These are phyloP conservation scores for Cladosporium cucumerinum DNA, from an alignment of 2,329 filamentous ascomycete genomes.

Conservation along the genomic window DNA sequence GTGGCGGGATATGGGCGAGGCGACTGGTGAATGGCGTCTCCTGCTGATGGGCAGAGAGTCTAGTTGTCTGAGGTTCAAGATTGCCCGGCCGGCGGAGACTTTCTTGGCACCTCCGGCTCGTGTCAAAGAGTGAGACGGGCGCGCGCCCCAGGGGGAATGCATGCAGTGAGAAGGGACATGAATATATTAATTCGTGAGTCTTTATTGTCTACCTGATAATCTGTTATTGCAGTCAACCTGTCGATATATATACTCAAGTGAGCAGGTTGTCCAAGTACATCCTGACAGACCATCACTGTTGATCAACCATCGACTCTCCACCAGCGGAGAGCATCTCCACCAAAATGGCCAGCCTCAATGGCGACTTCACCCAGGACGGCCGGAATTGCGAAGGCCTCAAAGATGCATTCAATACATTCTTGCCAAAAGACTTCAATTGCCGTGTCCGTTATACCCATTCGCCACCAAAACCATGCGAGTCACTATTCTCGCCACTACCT, in stretches of 20 bases:
- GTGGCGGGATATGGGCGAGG: background rate
- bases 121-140: background rate
- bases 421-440: constrained; percentile 57
- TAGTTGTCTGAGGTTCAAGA: constrained; percentile 14
- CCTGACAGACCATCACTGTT: background rate
- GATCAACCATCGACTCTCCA: background rate
- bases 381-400: constrained; percentile 19
- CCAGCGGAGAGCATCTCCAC: constrained; percentile 13
- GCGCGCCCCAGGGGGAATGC: background rate
- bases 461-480: constrained; percentile 67
- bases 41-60: constrained; percentile 13
- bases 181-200: background rate
- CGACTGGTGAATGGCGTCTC: background rate
- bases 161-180: background rate
- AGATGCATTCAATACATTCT: constrained; percentile 49
- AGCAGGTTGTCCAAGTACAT: background rate
- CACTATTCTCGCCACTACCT: constrained; percentile 77
- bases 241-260: background rate
- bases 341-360: constrained; percentile 3
- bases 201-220: background rate
- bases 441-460: constrained; percentile 84
- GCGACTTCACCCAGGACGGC: background rate
- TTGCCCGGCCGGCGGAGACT: constrained; percentile 9
- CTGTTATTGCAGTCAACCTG: background rate
- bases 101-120: constrained; percentile 10